Conservation (phyloP, 805 yeast genomes). For the Metschnikowia continentalis region DNA sequence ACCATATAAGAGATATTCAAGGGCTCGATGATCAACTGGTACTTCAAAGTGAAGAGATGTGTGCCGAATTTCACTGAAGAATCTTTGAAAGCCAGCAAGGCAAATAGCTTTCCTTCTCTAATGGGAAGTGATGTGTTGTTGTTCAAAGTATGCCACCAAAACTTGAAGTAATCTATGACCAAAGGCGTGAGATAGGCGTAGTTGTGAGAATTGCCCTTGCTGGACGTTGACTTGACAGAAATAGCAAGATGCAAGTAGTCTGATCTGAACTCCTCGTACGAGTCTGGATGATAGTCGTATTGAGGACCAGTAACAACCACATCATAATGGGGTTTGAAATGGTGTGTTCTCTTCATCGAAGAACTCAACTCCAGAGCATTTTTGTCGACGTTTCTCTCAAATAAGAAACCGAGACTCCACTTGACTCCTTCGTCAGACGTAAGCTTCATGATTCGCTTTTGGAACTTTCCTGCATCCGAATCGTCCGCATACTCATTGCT, state of each 20-base stretch:
- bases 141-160: constrained; percentile 40
- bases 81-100: constrained; percentile 13
- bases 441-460: constrained; percentile 51
- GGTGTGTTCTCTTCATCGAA: constrained; percentile 40
- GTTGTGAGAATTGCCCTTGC: constrained; percentile 29
- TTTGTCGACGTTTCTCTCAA: constrained; percentile 55
- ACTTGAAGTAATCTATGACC: constrained; percentile 34
- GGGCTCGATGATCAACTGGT: constrained; percentile 39
- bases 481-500: constrained; percentile 16
- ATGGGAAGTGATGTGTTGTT: constrained; percentile 33
- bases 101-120: constrained; percentile 32
- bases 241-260: constrained; percentile 63
- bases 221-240: constrained; percentile 33
- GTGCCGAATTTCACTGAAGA: constrained; percentile 35
- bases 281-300: constrained; percentile 62
- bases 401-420: constrained; percentile 75
- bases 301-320: constrained; percentile 57
- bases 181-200: constrained; percentile 38
- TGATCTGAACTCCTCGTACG: constrained; percentile 76
- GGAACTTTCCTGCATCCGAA: constrained; percentile 28
- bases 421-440: constrained; percentile 54
- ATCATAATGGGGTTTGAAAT: constrained; percentile 60
- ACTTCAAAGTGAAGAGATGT: constrained; percentile 39
- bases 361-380: constrained; percentile 29
- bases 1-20: constrained; percentile 35